phyloP scores from a whole-genome alignment of 75 land plant genomes.

The Pseudotsuga menziesii region DNA sequence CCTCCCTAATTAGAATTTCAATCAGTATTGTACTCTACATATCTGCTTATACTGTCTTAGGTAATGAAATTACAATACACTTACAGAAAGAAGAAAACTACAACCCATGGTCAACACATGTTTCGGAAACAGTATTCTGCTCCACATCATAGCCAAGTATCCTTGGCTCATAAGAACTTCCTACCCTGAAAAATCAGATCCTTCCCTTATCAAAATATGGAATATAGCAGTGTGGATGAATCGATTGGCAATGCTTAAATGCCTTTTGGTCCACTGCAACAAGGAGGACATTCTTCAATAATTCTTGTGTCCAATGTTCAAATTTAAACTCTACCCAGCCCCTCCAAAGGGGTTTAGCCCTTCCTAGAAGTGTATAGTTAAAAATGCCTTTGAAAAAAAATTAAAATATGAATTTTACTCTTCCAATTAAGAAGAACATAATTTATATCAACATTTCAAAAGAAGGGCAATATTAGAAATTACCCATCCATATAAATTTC shows the following conservation, averaged over 20 bases:
- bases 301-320: slow-evolving; percentile 12
- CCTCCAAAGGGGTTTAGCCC: too few species aligned
- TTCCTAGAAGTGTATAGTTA: too few species aligned
- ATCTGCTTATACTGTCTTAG: neutral
- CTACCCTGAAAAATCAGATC: slow-evolving; percentile 31
- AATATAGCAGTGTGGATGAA: slow-evolving; percentile 27
- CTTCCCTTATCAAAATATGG: slow-evolving; percentile 20
- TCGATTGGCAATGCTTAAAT: slow-evolving; percentile 20
- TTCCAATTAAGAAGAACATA: too few species aligned
- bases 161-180: slow-evolving; percentile 44
- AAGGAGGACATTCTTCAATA: slow-evolving; percentile 24
- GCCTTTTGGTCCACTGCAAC: slow-evolving; percentile 31
- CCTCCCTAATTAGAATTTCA: neutral
- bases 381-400: too few species aligned
- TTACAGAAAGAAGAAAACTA: slow-evolving; percentile 79
- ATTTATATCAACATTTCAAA: too few species aligned
- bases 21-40: neutral
- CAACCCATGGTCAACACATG: slow-evolving; percentile 64
- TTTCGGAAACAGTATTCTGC: slow-evolving; percentile 59
- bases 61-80: neutral
- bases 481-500: too few species aligned
- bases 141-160: slow-evolving; percentile 91
- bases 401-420: too few species aligned
- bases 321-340: too few species aligned
- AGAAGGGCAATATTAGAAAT: too few species aligned